These are phyloP conservation scores for Eimeria maxima DNA, from an alignment of 169 alveolate genomes.

Conservation along the genomic window DNA sequence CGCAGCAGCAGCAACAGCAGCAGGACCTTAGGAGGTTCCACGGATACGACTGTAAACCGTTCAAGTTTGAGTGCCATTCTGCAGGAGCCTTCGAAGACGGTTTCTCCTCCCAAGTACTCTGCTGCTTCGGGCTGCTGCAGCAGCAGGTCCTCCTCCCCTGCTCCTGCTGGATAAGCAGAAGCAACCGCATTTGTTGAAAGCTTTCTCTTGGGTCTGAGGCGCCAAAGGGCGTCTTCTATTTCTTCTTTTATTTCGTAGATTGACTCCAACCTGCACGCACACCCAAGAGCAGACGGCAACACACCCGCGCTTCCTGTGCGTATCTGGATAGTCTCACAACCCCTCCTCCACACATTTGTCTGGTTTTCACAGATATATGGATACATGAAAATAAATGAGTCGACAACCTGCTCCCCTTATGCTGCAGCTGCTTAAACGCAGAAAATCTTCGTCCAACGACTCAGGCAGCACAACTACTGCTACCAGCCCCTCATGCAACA, in stretches of 20 bases:
- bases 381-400: too few relatives aligned
- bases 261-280: conserved; percentile 89
- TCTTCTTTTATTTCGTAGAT: conserved; percentile 94
- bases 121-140: conserved; percentile 14
- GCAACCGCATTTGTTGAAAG: conserved; percentile 46
- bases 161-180: conserved; percentile 9
- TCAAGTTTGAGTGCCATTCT: conserved; percentile 82
- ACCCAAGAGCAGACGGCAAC: neutral
- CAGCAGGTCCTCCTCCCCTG: conserved; percentile 41
- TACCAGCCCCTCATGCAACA: neutral
- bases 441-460: too few relatives aligned
- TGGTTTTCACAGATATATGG: too few relatives aligned
- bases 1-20: conserved; percentile 31
- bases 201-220: conserved; percentile 65
- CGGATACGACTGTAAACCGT: conserved; percentile 75
- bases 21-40: conserved; percentile 64
- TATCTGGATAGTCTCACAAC: too few relatives aligned
- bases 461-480: neutral
- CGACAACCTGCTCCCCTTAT: too few relatives aligned
- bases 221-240: conserved; percentile 86
- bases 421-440: too few relatives aligned
- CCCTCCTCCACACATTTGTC: too few relatives aligned
- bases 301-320: neutral
- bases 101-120: conserved; percentile 47
- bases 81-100: conserved; percentile 77